phyloP scores from a whole-genome alignment of 768 basidiomycete genomes.

The Boletellus ananiceps region DNA sequence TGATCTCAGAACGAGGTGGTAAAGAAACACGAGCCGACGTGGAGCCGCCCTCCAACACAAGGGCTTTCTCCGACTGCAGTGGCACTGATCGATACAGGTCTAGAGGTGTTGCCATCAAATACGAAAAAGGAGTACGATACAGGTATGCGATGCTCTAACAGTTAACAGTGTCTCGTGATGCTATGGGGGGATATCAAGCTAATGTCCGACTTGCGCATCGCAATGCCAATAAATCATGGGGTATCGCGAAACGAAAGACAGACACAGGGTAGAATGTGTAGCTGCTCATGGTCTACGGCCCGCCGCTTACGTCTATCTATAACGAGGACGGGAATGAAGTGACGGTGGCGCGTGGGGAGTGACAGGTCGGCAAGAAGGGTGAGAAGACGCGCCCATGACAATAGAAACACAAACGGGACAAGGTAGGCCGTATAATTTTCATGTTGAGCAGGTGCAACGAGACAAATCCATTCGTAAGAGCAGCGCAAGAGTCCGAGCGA shows the following conservation, averaged over 20 bases:
- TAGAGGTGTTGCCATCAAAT: constrained; percentile 19
- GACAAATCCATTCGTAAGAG: constrained; percentile 58
- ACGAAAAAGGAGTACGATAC: constrained; percentile 36
- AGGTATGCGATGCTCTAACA: constrained; percentile 64
- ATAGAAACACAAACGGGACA: constrained; percentile 39
- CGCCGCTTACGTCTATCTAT: constrained; percentile 43
- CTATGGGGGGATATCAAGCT: constrained; percentile 34
- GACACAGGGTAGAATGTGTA: constrained; percentile 37
- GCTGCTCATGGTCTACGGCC: constrained; percentile 46
- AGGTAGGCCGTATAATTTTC: constrained; percentile 40
- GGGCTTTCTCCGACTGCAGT: background rate
- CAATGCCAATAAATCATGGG: constrained; percentile 40
- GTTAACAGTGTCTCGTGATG: constrained; percentile 59
- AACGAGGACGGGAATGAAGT: constrained; percentile 28
- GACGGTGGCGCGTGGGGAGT: constrained; percentile 22
- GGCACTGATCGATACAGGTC: constrained; percentile 3
- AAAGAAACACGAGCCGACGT: constrained; percentile 30
- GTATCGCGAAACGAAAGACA: constrained; percentile 52
- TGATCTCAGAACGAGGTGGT: constrained; percentile 5
- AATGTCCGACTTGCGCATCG: constrained; percentile 47
- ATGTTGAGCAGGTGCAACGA: constrained; percentile 50
- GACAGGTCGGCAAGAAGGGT: constrained; percentile 7
- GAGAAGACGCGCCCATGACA: constrained; percentile 29
- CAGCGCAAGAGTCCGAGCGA: constrained; percentile 51
- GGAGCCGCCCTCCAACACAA: constrained; percentile 9